Evolutionary conservation across 805 yeast species (phyloP).

Genomic region (Starmerella tilneyi): DNA sequence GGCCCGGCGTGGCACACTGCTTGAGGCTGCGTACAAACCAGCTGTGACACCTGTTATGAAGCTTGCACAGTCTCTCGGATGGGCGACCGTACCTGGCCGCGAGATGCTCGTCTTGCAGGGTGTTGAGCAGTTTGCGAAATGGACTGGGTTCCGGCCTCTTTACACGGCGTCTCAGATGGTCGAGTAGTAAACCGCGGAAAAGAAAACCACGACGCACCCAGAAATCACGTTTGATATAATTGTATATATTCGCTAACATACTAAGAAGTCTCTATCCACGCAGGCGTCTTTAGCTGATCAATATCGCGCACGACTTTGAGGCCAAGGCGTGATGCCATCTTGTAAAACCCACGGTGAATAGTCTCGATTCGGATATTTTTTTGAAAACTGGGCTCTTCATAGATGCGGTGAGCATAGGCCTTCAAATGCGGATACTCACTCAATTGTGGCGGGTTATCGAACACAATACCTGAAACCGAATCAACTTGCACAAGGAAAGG

Average conservation of each 20-base stretch:
- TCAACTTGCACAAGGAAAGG: slow-evolving; percentile 83
- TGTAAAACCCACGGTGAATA: slow-evolving; percentile 34
- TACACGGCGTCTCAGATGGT: slow-evolving; percentile 25
- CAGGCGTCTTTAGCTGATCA: background rate
- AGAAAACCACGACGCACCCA: too few relatives aligned
- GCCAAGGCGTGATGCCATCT: background rate
- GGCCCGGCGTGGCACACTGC: slow-evolving; percentile 39
- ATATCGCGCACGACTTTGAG: background rate
- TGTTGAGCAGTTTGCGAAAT: slow-evolving; percentile 67
- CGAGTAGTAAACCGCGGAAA: background rate
- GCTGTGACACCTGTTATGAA: slow-evolving; percentile 75
- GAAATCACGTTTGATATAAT: too few relatives aligned
- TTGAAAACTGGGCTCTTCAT: slow-evolving; percentile 53
- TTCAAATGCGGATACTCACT: slow-evolving; percentile 63
- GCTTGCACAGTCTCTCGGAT: slow-evolving; percentile 52
- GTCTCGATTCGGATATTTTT: slow-evolving; percentile 81
- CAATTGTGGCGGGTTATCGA: slow-evolving; percentile 75
- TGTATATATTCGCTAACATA: too few relatives aligned
- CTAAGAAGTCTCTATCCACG: background rate
- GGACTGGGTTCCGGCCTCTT: slow-evolving; percentile 40
- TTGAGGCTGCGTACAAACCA: slow-evolving; percentile 96
- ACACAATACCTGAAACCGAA: slow-evolving; percentile 81
- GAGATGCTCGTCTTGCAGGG: slow-evolving; percentile 93
- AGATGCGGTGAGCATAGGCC: slow-evolving; percentile 67
- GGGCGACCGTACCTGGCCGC: slow-evolving; percentile 84